Base-by-base conservation (phyloP, 2,329 filamentous ascomycete genomes). In the Cercospora berteroae region DNA sequence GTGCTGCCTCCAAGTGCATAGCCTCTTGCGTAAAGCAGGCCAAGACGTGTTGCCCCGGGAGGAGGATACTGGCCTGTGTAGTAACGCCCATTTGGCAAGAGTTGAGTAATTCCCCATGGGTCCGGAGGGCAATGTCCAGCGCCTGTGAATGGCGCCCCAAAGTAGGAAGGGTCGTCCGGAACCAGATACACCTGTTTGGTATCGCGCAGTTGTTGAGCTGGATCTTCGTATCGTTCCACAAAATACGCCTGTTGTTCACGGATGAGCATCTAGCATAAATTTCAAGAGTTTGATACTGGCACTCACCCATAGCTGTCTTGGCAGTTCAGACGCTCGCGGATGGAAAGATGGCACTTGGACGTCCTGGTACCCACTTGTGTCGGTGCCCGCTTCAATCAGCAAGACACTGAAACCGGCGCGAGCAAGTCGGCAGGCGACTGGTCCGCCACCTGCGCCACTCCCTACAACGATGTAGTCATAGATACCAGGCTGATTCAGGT, bases 391-490 rank as follows among this genome's bases (percentile, higher is more conserved):
- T 70, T 88, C 86, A 29, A 88, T 82, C 5, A 89, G 81, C n/a
- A 89, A 83, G 1, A 85, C 84, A 69, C 82, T 84, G 77, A 85
- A 82, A 52, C 87, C 87, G 20, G 84, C 83, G 60, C 84, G 79
- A n/a, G 87, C 86, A 23, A 89, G 82, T 42, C 86, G 82, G n/a
- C 84, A 84, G 9, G 87, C 86, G 4, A 88, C 76, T 6, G 86
- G 86, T 20, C 83, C 86, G 58, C 86, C 87, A 10, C 86, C 86
- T 9, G 86, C 81, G 2, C 87, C 87, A 9, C 85, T 86, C 9
- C 87, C 87, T 42, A 89, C 85, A 8, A 89, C 82, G 31, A 89
- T 80, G 77, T 87, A 89, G 68, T 89, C 87, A 73, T 29, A 67
- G 13, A 64, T 56, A 42, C 65, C 65, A 18, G 63, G 60, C 60